These are phyloP conservation scores for Fusarium redolens DNA, from an alignment of 2,329 filamentous ascomycete genomes.

Conservation along the genomic window DNA sequence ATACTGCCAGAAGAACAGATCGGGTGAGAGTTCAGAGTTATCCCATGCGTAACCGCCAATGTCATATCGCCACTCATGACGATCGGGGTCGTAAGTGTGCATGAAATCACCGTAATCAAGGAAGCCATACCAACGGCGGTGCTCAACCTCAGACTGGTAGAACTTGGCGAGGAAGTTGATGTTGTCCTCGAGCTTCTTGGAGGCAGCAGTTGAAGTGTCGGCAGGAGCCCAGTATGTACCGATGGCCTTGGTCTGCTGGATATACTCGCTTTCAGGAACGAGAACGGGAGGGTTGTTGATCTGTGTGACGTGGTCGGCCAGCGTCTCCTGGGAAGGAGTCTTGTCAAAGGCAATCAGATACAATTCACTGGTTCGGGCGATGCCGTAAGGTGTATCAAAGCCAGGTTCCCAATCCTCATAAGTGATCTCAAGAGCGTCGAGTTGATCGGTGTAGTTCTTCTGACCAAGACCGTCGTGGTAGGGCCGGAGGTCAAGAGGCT, in stretches of 20 bases:
- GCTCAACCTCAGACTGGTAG: conserved; percentile 66
- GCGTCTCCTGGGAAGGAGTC: conserved; percentile 61
- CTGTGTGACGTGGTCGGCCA: conserved; percentile 57
- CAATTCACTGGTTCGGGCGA: conserved; percentile 68
- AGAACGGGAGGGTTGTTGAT: conserved; percentile 65
- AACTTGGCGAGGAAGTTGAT: conserved; percentile 67
- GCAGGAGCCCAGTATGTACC: conserved; percentile 66
- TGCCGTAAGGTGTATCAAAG: conserved; percentile 67
- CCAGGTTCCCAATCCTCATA: conserved; percentile 71
- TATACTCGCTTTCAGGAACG: conserved; percentile 59
- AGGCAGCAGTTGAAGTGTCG: conserved; percentile 38
- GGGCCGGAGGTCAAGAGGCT: conserved; percentile 66
- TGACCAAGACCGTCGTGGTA: conserved; percentile 69
- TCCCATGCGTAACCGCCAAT: conserved; percentile 74
- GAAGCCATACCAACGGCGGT: conserved; percentile 72
- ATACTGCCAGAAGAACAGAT: conserved; percentile 72
- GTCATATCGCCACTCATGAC: conserved; percentile 72
- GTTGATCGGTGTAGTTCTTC: conserved; percentile 66
- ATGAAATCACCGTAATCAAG: conserved; percentile 71
- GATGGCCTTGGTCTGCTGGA: conserved; percentile 63
- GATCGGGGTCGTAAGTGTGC: conserved; percentile 69
- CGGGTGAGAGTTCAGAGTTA: conserved; percentile 71
- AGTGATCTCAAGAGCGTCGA: conserved; percentile 70
- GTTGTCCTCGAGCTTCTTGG: conserved; percentile 59
- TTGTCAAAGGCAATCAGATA: conserved; percentile 63